Percentiles rank a stretch among this genome's conserved stretches.
Conservation (phyloP, 768 basidiomycete species). For the Pleurotus tuber-regium region DNA sequence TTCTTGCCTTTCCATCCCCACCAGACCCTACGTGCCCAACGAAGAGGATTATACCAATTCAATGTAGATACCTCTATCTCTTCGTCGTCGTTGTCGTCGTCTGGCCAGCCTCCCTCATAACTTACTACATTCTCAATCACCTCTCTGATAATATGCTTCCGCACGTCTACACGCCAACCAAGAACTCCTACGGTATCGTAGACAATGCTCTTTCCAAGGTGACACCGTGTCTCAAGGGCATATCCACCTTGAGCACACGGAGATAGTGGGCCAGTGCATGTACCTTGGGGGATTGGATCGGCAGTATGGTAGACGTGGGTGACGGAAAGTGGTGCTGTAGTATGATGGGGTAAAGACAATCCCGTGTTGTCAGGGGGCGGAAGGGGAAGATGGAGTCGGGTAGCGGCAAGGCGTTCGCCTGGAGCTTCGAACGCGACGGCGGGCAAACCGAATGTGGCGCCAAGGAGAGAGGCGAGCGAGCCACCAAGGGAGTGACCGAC, state of each 20-base stretch:
- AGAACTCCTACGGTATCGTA: constrained; percentile 86
- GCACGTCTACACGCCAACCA: constrained; percentile 79
- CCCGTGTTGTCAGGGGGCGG: too few species aligned
- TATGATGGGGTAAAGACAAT: constrained; percentile 49
- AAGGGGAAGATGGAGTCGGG: constrained; percentile 83
- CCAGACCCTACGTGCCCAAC: constrained; percentile 45
- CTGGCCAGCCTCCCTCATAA: neutral
- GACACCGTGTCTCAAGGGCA: constrained; percentile 85
- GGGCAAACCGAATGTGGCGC: constrained; percentile 87
- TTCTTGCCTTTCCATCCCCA: constrained; percentile 44
- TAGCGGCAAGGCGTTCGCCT: constrained; percentile 68
- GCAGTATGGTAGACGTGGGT: constrained; percentile 89
- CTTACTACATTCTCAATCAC: constrained; percentile 55
- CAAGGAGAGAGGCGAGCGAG: constrained; percentile 82
- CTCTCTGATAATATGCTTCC: constrained; percentile 71
- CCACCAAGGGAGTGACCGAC: constrained; percentile 92
- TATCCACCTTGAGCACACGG: constrained; percentile 83
- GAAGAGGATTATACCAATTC: neutral
- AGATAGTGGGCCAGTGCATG: constrained; percentile 73
- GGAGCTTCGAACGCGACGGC: constrained; percentile 91
- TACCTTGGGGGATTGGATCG: constrained; percentile 89
- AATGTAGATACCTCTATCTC: neutral
- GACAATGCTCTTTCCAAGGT: constrained; percentile 82
- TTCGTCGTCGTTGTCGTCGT: neutral
- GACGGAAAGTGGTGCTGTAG: constrained; percentile 38